Evolutionary conservation across 345 rosid genomes (phyloP), one percentile per base, ranked within the genome.

Genomic region (Gossypium mustelinum): DNA sequence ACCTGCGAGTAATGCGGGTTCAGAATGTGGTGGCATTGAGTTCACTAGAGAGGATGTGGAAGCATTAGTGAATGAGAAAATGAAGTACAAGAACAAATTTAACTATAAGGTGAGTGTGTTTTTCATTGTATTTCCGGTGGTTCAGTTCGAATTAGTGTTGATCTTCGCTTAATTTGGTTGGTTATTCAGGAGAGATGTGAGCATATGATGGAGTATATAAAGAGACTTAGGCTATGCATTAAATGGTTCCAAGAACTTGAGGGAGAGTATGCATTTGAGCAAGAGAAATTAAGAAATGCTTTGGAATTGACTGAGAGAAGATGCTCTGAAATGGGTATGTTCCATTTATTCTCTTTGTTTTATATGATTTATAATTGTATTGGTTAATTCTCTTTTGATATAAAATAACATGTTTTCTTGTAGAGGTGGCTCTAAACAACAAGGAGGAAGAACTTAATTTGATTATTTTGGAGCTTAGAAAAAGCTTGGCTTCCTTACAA

Each of bases 191-290:
- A 95, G 88, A 87, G 96, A 85, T 89, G 98, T 65, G 99, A 95
- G 74, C 90, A 87, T 78, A 93, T 93, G 99, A 77, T 87, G 89
- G 98, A 93, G 58, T 95, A 95, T 69, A 93, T 95, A 48, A 91
- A 85, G 82, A 88, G 96, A 83, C 86, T 95, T 75, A 85, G 98
- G 86, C 94, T 90, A 64, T 95, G 99, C 81, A 83, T 95, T 69
- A 95, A 83, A 83, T 95, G 99, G 99, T 91, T 93, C 82, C 99
- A 91, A 87, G 98, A 95, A 80, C 89, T 90, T 7, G 99, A 95
- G 83, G 86, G 87, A 58, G 88, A 83, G 77, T 93, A 90, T 54
- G 90, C 93, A 29, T 89, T 85, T 68, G 96, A 95, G 83, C 98
- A 87, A 75, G 96, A 91, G 81, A 90, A 85, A 78, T 80, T 95